A percentile compares a stretch with the other conserved stretches of the same genome.
These are phyloP conservation scores for Marsdenia floribunda DNA, from an alignment of 257 asterid genomes.

Conservation along the genomic window DNA sequence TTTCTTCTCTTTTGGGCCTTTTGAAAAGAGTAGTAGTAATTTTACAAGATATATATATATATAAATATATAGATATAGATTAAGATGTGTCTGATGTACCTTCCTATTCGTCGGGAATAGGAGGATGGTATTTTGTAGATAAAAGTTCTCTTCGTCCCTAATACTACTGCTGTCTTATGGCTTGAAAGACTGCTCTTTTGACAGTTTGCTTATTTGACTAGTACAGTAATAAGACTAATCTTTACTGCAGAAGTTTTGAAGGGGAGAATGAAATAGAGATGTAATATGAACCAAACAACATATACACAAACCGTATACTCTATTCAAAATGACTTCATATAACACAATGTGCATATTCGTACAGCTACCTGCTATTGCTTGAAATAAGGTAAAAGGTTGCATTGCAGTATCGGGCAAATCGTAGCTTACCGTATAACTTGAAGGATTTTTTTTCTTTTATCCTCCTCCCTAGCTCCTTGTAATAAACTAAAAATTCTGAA, in stretches of 20 bases:
- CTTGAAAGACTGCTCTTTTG: background rate
- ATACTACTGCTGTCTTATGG: background rate
- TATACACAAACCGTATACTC: background rate
- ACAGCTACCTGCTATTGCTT: background rate
- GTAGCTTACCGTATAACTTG: background rate
- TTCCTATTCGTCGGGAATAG: slow-evolving; percentile 19
- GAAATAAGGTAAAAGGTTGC: background rate
- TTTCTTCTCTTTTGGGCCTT: background rate
- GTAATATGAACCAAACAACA: background rate
- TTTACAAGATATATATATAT: slow-evolving; percentile 34
- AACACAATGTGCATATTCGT: background rate
- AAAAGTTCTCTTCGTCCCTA: background rate
- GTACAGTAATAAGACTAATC: background rate
- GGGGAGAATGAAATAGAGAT: background rate
- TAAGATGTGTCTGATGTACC: slow-evolving; percentile 23
- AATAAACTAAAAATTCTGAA: background rate
- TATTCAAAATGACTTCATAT: background rate
- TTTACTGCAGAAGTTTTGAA: background rate
- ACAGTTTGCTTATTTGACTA: background rate
- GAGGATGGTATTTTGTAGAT: slow-evolving; percentile 42
- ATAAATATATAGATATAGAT: slow-evolving; percentile 25
- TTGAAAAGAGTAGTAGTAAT: slow-evolving; percentile 16
- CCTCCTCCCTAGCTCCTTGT: background rate
- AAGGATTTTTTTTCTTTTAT: background rate
- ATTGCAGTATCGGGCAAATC: background rate